These are phyloP conservation scores for Erodium chrysanthum DNA, from an alignment of 441 rosid species.

Conservation along the genomic window DNA sequence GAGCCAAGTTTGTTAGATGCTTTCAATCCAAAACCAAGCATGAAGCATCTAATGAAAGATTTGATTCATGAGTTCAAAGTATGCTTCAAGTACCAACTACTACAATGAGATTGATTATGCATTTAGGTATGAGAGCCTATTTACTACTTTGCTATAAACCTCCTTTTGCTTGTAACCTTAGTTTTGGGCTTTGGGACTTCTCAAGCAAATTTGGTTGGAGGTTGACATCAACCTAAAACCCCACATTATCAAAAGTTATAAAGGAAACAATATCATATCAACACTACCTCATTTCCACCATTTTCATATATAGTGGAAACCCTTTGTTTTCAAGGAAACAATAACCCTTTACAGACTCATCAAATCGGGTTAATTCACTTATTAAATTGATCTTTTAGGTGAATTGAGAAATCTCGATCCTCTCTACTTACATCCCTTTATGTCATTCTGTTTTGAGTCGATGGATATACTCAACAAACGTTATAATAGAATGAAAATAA, in stretches of 20 bases:
- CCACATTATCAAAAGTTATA: background rate
- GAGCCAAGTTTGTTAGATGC: background rate
- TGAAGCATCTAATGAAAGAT: too few relatives aligned
- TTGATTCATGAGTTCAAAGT: background rate
- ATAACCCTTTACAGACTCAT: too few relatives aligned
- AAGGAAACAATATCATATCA: background rate
- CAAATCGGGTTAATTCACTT: too few relatives aligned
- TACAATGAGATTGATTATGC: background rate
- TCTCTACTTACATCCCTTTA: too few relatives aligned
- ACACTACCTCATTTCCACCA: background rate
- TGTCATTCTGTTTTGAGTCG: too few relatives aligned
- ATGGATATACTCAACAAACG: too few relatives aligned
- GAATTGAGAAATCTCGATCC: too few relatives aligned
- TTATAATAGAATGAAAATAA: too few relatives aligned
- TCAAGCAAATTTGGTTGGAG: conserved; percentile 2
- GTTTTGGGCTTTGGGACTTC: background rate
- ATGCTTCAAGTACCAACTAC: background rate
- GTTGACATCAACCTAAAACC: conserved; percentile 3
- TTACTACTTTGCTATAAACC: background rate
- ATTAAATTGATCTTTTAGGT: too few relatives aligned
- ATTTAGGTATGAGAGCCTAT: background rate
- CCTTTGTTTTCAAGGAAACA: background rate
- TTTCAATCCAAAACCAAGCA: background rate
- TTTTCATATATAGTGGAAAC: background rate
- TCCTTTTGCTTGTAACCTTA: background rate